These are phyloP conservation scores for Mycena pura DNA, from an alignment of 768 basidiomycete genomes.

Conservation along the genomic window DNA sequence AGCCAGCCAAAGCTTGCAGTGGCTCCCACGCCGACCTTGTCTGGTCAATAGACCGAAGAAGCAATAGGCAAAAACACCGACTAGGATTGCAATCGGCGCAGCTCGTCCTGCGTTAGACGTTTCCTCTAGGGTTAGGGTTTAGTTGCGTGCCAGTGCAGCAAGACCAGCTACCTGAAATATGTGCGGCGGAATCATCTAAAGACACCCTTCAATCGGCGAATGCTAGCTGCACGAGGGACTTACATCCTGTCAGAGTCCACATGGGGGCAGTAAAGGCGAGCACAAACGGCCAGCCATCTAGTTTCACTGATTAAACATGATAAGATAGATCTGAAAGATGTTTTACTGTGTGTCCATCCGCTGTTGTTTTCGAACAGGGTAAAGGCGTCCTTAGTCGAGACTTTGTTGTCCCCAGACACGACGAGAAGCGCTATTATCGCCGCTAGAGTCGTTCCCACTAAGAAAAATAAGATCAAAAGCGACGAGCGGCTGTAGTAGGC, in stretches of 20 bases:
- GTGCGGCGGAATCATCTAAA: conserved; percentile 77
- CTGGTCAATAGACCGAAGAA: not conserved
- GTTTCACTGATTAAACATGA: not conserved
- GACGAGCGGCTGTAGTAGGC: not conserved
- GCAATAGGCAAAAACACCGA: not conserved
- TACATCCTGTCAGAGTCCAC: conserved; percentile 84
- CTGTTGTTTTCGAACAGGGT: conserved; percentile 75
- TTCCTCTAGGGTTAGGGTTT: conserved; percentile 52
- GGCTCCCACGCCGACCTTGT: conserved; percentile 56
- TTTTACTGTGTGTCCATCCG: conserved; percentile 66
- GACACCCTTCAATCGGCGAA: conserved; percentile 1
- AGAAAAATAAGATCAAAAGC: conserved; percentile 21
- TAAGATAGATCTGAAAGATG: not conserved
- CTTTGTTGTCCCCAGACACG: conserved; percentile 58
- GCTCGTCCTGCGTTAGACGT: conserved; percentile 66
- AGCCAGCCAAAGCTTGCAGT: conserved; percentile 72
- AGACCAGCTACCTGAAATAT: conserved; percentile 51
- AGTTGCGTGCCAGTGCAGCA: not conserved
- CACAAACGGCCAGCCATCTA: conserved; percentile 78
- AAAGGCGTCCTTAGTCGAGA: conserved; percentile 74
- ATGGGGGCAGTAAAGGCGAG: conserved; percentile 76
- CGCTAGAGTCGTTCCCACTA: conserved; percentile 70
- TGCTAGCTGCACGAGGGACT: conserved; percentile 29
- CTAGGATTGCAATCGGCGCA: conserved; percentile 73
- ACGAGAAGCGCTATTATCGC: conserved; percentile 68